Percentiles rank a stretch among this genome's conserved stretches.
Evolutionary conservation across 768 basidiomycete species (phyloP).

Genomic region (Myochromella boudieri): DNA sequence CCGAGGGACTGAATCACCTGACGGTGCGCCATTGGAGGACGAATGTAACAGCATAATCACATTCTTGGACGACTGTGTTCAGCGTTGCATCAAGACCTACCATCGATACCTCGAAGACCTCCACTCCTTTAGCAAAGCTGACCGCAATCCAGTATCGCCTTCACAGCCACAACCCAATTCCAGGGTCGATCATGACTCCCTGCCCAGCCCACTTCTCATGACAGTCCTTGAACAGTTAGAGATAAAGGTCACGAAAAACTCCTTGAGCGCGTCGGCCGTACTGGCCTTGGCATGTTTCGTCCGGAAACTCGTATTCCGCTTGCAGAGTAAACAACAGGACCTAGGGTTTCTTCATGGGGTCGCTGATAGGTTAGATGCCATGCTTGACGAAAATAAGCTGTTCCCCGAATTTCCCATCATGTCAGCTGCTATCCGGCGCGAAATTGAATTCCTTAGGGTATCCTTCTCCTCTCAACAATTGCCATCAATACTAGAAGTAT

Average conservation of each 20-base stretch:
- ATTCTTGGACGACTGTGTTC: slow-evolving; percentile 87
- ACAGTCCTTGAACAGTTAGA: slow-evolving; percentile 76
- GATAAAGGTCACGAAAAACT: slow-evolving; percentile 60
- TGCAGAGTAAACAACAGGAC: slow-evolving; percentile 55
- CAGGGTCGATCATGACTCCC: too few species aligned
- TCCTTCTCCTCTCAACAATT: slow-evolving; percentile 25
- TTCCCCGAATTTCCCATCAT: slow-evolving; percentile 34
- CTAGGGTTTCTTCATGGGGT: slow-evolving; percentile 36
- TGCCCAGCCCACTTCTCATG: slow-evolving; percentile 77
- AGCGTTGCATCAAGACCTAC: slow-evolving; percentile 78
- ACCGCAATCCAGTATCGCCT: slow-evolving; percentile 6
- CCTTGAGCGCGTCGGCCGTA: slow-evolving; percentile 58
- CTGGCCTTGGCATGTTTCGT: slow-evolving; percentile 64
- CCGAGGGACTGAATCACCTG: slow-evolving; percentile 41
- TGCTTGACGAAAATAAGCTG: slow-evolving; percentile 27
- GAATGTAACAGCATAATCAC: slow-evolving; percentile 56
- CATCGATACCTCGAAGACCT: slow-evolving; percentile 84
- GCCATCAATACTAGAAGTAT: slow-evolving; percentile 1
- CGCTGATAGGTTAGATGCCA: slow-evolving; percentile 33
- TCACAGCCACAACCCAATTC: too few species aligned
- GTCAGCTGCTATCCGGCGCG: slow-evolving; percentile 40
- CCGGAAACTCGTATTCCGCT: slow-evolving; percentile 58
- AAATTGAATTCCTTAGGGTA: slow-evolving; percentile 41
- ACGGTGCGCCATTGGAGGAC: slow-evolving; percentile 50
- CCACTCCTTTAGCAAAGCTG: slow-evolving; percentile 29